A percentile compares a stretch with the other conserved stretches of the same genome.
Evolutionary conservation across 345 rosid species (phyloP).

Genomic region (Ricinus communis): DNA sequence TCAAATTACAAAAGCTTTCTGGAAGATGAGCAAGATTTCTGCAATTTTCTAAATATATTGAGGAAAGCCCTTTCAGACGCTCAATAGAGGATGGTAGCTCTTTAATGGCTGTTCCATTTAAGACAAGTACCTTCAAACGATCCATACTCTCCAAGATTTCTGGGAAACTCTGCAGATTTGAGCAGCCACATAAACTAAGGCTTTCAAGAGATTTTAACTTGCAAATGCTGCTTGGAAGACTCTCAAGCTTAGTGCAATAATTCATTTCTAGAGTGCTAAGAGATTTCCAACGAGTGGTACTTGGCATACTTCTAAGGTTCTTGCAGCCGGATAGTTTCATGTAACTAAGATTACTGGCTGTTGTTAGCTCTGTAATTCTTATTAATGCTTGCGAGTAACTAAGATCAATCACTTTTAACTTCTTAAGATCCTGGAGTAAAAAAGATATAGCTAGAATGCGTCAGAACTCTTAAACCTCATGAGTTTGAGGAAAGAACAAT

Average conservation of each 20-base stretch:
- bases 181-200: neutral
- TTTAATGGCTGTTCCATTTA: slow-evolving; percentile 3
- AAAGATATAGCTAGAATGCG: too few relatives aligned
- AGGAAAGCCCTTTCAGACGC: neutral
- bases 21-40: slow-evolving; percentile 1
- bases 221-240: neutral
- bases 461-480: neutral
- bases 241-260: neutral
- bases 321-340: neutral
- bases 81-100: slow-evolving; percentile 8
- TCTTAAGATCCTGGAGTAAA: neutral
- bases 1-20: neutral
- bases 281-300: neutral
- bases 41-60: neutral
- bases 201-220: neutral
- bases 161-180: neutral
- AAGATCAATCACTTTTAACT: neutral
- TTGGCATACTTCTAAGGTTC: neutral
- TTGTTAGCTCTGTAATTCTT: neutral
- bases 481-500: neutral
- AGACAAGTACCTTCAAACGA: neutral
- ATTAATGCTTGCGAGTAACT: neutral
- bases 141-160: neutral
- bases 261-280: neutral
- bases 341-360: neutral